A percentile compares a stretch with the other conserved stretches of the same genome.
Conservation (phyloP, 805 yeast genomes). For the Myxozyma udenii region DNA sequence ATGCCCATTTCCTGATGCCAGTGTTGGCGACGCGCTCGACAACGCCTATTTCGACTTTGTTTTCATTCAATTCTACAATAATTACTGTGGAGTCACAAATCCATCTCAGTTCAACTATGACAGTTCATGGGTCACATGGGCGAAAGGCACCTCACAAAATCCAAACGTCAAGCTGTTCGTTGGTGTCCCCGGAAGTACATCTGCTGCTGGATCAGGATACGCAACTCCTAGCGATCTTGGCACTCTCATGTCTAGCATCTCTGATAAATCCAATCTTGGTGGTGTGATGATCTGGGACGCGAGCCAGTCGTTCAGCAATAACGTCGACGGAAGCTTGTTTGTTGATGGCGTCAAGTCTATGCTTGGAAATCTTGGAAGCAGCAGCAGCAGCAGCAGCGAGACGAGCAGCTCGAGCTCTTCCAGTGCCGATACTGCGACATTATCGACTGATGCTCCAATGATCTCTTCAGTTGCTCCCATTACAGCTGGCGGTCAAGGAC, state of each 20-base stretch:
- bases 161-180: conserved; percentile 63
- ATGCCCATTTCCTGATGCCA: conserved; percentile 81
- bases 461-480: background rate
- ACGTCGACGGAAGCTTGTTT: conserved; percentile 47
- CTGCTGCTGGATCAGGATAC: conserved; percentile 58
- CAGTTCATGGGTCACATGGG: conserved; percentile 51
- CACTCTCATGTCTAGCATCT: conserved; percentile 31
- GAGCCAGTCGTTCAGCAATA: conserved; percentile 45
- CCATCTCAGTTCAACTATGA: conserved; percentile 49
- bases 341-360: conserved; percentile 46
- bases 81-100: conserved; percentile 57
- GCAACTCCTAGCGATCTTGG: conserved; percentile 42
- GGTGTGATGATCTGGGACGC: conserved; percentile 73
- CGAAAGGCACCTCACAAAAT: conserved; percentile 57
- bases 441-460: background rate
- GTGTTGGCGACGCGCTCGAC: conserved; percentile 61
- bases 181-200: conserved; percentile 67
- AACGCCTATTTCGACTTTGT: conserved; percentile 72
- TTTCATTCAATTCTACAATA: conserved; percentile 77
- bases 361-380: conserved; percentile 32
- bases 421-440: no score
- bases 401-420: background rate
- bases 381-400: background rate
- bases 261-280: conserved; percentile 49
- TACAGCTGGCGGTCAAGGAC: background rate